phyloP scores from a whole-genome alignment of 805 yeast genomes.

The Wickerhamomyces hampshirensis region DNA sequence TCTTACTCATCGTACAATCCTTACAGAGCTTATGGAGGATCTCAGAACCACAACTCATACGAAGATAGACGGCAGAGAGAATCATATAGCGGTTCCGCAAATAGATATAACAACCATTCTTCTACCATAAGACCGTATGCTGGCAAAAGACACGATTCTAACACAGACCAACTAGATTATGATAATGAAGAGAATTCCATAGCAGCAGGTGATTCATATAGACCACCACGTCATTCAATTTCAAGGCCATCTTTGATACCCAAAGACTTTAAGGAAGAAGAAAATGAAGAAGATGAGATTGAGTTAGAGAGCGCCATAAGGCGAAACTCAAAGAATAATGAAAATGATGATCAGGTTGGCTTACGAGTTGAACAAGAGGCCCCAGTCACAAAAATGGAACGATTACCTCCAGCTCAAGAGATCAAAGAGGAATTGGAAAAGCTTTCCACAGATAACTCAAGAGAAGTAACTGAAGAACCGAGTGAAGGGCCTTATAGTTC shows the following conservation, averaged over 20 bases:
- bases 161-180: neutral
- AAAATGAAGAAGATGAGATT: conserved; percentile 21
- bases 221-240: conserved; percentile 1
- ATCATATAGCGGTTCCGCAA: too few relatives aligned
- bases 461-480: conserved; percentile 10
- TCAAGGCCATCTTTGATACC: conserved; percentile 24
- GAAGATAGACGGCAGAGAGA: conserved; percentile 14
- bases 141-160: neutral
- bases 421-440: conserved; percentile 18
- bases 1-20: too few relatives aligned
- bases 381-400: conserved; percentile 4
- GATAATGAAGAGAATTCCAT: neutral
- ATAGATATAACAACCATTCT: too few relatives aligned
- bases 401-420: conserved; percentile 16
- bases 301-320: conserved; percentile 8
- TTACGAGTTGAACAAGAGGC: neutral
- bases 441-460: conserved; percentile 3
- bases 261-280: conserved; percentile 20
- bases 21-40: neutral
- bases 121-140: neutral
- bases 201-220: conserved; percentile 1
- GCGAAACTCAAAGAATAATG: neutral
- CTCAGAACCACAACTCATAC: conserved; percentile 4
- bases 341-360: neutral
- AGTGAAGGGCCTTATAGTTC: neutral